A percentile compares a stretch with the other conserved stretches of the same genome.
Evolutionary conservation across 139 green algal species (phyloP).

Genomic region (Chlorella sp.): DNA sequence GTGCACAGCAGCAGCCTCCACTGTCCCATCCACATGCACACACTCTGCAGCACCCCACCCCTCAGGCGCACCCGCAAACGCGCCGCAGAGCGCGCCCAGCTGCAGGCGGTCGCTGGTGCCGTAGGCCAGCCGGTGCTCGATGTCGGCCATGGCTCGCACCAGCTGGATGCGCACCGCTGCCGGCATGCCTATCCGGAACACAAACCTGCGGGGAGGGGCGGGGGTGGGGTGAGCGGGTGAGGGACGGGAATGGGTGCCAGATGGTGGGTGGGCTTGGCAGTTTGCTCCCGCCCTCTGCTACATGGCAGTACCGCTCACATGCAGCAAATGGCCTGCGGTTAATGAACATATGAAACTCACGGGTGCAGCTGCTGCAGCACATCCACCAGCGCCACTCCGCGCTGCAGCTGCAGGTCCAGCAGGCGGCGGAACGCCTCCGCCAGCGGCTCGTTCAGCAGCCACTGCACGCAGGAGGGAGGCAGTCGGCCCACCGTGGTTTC

Average conservation of each 20-base stretch:
- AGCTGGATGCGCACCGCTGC: slow-evolving; percentile 64
- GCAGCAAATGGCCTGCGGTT: background rate
- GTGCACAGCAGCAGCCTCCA: background rate
- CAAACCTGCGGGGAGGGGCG: slow-evolving; percentile 58
- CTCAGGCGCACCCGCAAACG: slow-evolving; percentile 59
- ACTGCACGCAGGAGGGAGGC: slow-evolving; percentile 26
- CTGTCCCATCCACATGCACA: too few relatives aligned
- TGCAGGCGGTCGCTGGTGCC: slow-evolving; percentile 88
- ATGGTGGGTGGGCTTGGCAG: background rate
- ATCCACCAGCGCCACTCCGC: slow-evolving; percentile 91
- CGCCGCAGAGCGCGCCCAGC: slow-evolving; percentile 83
- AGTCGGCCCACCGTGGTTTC: too few relatives aligned
- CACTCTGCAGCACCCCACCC: too few relatives aligned
- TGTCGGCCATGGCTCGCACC: slow-evolving; percentile 82
- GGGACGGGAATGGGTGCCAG: background rate
- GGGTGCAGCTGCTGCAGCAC: slow-evolving; percentile 92
- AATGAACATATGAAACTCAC: too few relatives aligned
- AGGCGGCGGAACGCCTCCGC: slow-evolving; percentile 50
- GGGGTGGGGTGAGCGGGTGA: background rate
- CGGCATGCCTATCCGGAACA: slow-evolving; percentile 84
- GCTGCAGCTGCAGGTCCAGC: slow-evolving; percentile 53
- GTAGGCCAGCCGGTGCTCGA: slow-evolving; percentile 88
- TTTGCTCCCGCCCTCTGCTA: background rate
- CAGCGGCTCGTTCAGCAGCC: slow-evolving; percentile 91
- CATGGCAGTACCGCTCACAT: background rate